Percentiles rank a stretch among this genome's conserved stretches.
Evolutionary conservation across 2,329 filamentous ascomycete genomes (phyloP).

Genomic region (Aspergillus ochraceoroseus): DNA sequence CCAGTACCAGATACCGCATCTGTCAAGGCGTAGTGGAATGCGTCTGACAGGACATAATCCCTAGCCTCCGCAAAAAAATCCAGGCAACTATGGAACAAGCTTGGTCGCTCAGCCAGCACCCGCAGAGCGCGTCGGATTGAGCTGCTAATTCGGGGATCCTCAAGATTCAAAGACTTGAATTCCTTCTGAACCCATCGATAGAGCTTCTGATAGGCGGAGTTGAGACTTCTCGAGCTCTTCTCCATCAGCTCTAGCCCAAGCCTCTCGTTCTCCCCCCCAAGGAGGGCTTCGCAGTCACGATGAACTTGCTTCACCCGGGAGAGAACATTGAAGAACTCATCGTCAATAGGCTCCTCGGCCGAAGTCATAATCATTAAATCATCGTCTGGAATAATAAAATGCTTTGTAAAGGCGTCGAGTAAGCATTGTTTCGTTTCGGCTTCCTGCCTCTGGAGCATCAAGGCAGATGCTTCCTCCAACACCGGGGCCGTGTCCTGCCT

Average conservation of each 20-base stretch:
- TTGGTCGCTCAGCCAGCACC: constrained; percentile 81
- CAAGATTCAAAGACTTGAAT: constrained; percentile 85
- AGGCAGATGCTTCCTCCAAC: constrained; percentile 67
- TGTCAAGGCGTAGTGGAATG: constrained; percentile 83
- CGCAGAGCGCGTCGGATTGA: constrained; percentile 78
- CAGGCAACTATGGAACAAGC: constrained; percentile 86
- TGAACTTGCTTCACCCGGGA: constrained; percentile 79
- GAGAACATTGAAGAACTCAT: constrained; percentile 74
- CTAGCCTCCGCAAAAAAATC: constrained; percentile 89
- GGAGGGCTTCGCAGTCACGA: constrained; percentile 78
- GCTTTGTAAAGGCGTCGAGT: constrained; percentile 68
- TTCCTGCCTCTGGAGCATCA: constrained; percentile 68
- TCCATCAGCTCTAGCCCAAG: constrained; percentile 89
- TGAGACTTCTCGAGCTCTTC: constrained; percentile 77
- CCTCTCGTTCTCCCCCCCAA: constrained; percentile 85
- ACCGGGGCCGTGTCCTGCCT: constrained; percentile 69
- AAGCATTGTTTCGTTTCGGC: constrained; percentile 76
- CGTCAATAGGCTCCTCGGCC: constrained; percentile 74
- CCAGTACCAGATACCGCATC: constrained; percentile 59
- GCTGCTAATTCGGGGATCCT: constrained; percentile 86
- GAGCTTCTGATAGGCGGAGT: constrained; percentile 88
- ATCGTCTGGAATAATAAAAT: constrained; percentile 79
- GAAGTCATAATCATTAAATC: constrained; percentile 72
- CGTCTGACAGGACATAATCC: constrained; percentile 78
- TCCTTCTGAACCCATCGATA: constrained; percentile 94